Evolutionary conservation across 2,329 filamentous ascomycete species (phyloP).

Genomic region (Lachnellula cervina): DNA sequence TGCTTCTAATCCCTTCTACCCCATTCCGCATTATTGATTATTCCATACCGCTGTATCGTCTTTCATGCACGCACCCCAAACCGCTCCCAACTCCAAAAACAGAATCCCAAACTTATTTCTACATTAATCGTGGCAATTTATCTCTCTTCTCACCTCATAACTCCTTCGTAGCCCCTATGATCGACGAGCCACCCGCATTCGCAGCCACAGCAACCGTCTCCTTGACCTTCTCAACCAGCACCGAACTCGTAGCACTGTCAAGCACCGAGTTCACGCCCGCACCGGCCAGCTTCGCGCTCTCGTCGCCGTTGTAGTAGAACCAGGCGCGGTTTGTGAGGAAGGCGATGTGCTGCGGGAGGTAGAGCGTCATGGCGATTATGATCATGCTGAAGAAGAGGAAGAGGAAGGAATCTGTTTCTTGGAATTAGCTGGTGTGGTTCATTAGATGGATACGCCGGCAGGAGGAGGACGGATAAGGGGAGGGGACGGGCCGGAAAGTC

Average conservation of each 20-base stretch:
- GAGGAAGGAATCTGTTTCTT: constrained; percentile 70
- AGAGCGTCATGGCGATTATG: constrained; percentile 80
- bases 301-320: constrained; percentile 92
- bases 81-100: not conserved
- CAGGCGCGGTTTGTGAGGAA: constrained; percentile 79
- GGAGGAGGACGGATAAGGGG: not conserved
- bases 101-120: not conserved
- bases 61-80: not conserved
- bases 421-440: not conserved
- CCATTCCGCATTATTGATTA: too few relatives aligned
- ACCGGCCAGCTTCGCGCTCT: constrained; percentile 36
- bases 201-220: constrained; percentile 20
- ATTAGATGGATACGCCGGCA: not conserved
- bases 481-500: not conserved
- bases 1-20: too few relatives aligned
- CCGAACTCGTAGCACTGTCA: constrained; percentile 19
- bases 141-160: constrained; percentile 13
- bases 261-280: constrained; percentile 18
- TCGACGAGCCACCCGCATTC: constrained; percentile 9
- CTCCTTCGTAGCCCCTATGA: constrained; percentile 22
- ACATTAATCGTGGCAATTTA: constrained; percentile 3
- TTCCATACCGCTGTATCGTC: too few relatives aligned
- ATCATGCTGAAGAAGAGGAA: constrained; percentile 87
- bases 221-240: constrained; percentile 21
- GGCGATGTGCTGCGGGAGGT: constrained; percentile 86